Base-by-base conservation (phyloP, 768 basidiomycete genomes). In the Russula earlei region DNA sequence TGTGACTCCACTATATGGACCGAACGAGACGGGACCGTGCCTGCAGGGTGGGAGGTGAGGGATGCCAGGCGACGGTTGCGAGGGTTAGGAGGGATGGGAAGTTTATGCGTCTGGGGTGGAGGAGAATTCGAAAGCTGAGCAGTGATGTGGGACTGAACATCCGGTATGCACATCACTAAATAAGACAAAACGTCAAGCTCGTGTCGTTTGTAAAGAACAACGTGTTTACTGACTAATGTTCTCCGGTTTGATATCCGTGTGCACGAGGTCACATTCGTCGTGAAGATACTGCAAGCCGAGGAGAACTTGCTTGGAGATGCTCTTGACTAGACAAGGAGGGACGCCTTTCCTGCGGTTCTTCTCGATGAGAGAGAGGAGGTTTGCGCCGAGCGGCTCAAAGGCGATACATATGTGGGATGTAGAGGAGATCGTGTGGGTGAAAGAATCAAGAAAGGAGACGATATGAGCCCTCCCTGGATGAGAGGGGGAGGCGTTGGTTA, bases 221-320 rank as follows among this genome's bases (percentile, higher is more conserved):
- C 49, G 49, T 22, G 62, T 63, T 31, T 12, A 76, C 91, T 75
- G 67, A 94, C 92, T 74, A 57, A 96, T 91, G 67, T 96, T 96
- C 76, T 96, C 93, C 53, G 92, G 93, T 70, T 96, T 94, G 56
- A 94, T 85, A 63, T 90, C 87, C 20, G 93, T 96, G 67, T 96
- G 93, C 25, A 94, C 90, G 38, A 95, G 79, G 66, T 89, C 83
- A 69, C 91, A 94, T 69, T 91, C 90, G 24, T 91, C 87, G 64
- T 96, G 93, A 12, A 96, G 80, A 68, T 93, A 96, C 67, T 93
- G 84, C 55, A 95, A 75, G 25, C 91, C 93, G 17, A 92, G 81
- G 43, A 96, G 76, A 45, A 95, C 75, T 68, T 96, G 93, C 70
- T 79, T 88, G 15, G 87, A 79, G 61, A 96, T 90, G 54, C 85